Evolutionary conservation across 495 filamentous ascomycete species (phyloP).

Genomic region (Penicillium parvum): DNA sequence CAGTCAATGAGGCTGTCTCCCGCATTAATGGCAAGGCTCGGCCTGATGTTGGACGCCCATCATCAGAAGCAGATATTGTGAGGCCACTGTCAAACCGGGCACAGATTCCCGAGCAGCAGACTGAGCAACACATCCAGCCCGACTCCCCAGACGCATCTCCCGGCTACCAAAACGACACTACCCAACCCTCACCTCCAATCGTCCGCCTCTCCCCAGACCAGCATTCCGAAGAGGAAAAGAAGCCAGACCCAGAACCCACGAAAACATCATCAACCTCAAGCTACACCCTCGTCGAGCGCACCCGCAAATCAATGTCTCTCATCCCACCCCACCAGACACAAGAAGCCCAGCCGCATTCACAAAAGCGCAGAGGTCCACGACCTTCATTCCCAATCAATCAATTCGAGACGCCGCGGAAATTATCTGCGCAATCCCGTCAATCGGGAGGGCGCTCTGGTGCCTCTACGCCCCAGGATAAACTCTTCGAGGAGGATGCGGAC

Average conservation of each 20-base stretch:
- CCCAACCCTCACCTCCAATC: conserved; percentile 9
- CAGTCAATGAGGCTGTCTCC: conserved; percentile 52
- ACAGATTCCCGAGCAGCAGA: not conserved
- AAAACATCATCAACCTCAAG: conserved; percentile 30
- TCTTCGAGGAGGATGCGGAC: conserved; percentile 65
- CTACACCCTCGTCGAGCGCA: conserved; percentile 61
- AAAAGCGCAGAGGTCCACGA: conserved; percentile 35
- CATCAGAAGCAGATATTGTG: not conserved
- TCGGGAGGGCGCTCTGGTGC: conserved; percentile 23
- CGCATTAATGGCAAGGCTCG: conserved; percentile 48
- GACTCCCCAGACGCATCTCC: conserved; percentile 1
- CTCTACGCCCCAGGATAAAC: conserved; percentile 51
- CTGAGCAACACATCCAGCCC: not conserved
- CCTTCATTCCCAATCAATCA: conserved; percentile 59
- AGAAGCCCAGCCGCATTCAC: conserved; percentile 17
- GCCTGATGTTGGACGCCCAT: not conserved
- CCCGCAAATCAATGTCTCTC: conserved; percentile 74
- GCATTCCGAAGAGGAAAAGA: conserved; percentile 3
- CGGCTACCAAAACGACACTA: conserved; percentile 5
- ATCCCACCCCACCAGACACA: conserved; percentile 32
- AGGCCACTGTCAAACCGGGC: not conserved
- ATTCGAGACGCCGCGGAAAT: conserved; percentile 53
- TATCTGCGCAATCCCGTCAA: conserved; percentile 7
- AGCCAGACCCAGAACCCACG: conserved; percentile 20
- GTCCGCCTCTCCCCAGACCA: conserved; percentile 18